Percentiles rank a stretch among this genome's conserved stretches.
Evolutionary conservation across 176 grass and related monocot species (phyloP).

Genomic region (Pharus latifolius): DNA sequence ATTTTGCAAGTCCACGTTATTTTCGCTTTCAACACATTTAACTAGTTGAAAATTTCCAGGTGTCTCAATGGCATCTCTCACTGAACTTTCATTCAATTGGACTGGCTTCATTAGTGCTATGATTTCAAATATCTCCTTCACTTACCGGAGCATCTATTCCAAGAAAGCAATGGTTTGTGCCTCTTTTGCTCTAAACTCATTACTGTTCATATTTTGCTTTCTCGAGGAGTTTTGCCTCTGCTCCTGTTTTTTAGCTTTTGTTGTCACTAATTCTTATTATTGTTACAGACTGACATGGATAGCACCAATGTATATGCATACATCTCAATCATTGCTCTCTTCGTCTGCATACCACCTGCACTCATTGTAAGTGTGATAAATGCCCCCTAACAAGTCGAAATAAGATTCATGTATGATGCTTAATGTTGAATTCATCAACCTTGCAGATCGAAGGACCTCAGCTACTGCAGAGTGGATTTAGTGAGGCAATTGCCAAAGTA

Average conservation of each 20-base stretch:
- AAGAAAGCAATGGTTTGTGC: constrained; percentile 97
- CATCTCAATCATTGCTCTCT: constrained; percentile 87
- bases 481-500: constrained; percentile 83
- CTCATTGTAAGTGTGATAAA: constrained; percentile 55
- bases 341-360: constrained; percentile 95
- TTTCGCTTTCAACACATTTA: constrained; percentile 19
- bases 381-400: neutral
- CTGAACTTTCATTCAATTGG: constrained; percentile 98
- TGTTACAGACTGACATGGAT: constrained; percentile 95
- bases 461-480: constrained; percentile 71
- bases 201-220: constrained; percentile 1
- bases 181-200: neutral
- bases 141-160: constrained; percentile 96
- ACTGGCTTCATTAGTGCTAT: constrained; percentile 93
- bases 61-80: constrained; percentile 96
- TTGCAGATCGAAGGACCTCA: constrained; percentile 84
- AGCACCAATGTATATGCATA: constrained; percentile 98
- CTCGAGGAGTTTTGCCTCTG: neutral
- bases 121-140: constrained; percentile 99
- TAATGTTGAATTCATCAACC: neutral
- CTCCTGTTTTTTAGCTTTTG: neutral
- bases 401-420: neutral
- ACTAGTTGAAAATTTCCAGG: constrained; percentile 46
- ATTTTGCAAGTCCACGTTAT: neutral
- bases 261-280: neutral